phyloP scores from a whole-genome alignment of 1,139 yeast genomes.

The Wickerhamiella pararugosa region DNA sequence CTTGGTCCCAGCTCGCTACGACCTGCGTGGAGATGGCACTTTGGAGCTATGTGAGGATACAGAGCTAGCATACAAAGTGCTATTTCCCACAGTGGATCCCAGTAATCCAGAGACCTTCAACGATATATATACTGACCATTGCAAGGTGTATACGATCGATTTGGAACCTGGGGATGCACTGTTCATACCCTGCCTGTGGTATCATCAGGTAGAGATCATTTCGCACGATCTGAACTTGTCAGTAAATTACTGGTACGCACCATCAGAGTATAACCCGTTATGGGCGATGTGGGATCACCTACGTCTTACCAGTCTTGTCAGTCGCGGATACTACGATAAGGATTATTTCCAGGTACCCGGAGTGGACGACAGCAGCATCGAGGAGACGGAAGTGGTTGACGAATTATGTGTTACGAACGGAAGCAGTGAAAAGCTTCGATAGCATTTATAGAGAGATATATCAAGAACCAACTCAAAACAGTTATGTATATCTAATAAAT shows the following conservation, averaged over 20 bases:
- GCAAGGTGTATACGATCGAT: conserved; percentile 20
- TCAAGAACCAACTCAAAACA: background rate
- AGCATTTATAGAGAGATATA: no score
- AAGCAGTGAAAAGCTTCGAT: background rate
- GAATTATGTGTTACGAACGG: no score
- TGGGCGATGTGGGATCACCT: conserved; percentile 25
- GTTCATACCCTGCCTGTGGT: conserved; percentile 30
- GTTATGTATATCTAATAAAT: conserved; percentile 22
- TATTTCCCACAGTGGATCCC: conserved; percentile 26
- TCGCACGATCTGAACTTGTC: conserved; percentile 21
- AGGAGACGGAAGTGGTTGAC: no score
- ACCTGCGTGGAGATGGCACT: conserved; percentile 5
- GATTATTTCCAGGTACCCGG: conserved; percentile 13
- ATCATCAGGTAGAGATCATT: conserved; percentile 26
- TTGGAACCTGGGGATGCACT: conserved; percentile 26
- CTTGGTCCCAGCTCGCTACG: conserved; percentile 20
- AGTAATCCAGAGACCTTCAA: conserved; percentile 13
- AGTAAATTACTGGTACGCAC: conserved; percentile 28
- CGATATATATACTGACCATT: conserved; percentile 10
- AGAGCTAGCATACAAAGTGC: conserved; percentile 11
- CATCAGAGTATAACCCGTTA: conserved; percentile 17
- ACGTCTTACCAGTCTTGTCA: conserved; percentile 17
- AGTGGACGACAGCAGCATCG: conserved; percentile 7
- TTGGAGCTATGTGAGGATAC: conserved; percentile 5
- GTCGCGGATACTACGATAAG: conserved; percentile 19